Conservation (phyloP, 495 filamentous ascomycete genomes). For the Penicillium soppii region DNA sequence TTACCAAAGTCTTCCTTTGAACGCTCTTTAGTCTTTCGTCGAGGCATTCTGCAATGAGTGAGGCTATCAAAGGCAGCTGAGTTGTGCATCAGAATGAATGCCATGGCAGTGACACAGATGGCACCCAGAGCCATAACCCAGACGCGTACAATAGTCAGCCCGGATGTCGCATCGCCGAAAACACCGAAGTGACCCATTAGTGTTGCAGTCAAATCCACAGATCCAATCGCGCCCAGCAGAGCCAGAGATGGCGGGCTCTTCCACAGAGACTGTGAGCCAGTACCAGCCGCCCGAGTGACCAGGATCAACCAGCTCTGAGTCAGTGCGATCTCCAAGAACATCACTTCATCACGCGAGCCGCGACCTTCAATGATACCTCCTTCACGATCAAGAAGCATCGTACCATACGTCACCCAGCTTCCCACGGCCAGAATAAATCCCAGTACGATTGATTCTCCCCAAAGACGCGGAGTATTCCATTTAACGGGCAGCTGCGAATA, state of each 20-base stretch:
- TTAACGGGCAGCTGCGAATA: slow-evolving; percentile 85
- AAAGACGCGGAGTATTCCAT: slow-evolving; percentile 91
- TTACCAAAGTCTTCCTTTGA: slow-evolving; percentile 83
- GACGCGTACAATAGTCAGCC: slow-evolving; percentile 78
- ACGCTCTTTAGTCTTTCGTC: slow-evolving; percentile 71
- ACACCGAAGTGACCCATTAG: slow-evolving; percentile 81
- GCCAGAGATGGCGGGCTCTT: slow-evolving; percentile 81
- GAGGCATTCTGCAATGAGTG: slow-evolving; percentile 83
- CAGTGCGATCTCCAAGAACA: slow-evolving; percentile 88
- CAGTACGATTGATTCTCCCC: slow-evolving; percentile 85
- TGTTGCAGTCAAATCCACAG: slow-evolving; percentile 80
- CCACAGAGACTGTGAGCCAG: slow-evolving; percentile 63
- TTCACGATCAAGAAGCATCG: slow-evolving; percentile 65
- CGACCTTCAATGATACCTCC: slow-evolving; percentile 87
- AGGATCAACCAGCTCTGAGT: slow-evolving; percentile 97
- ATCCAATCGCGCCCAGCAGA: slow-evolving; percentile 68
- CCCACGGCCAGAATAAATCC: slow-evolving; percentile 77
- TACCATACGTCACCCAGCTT: slow-evolving; percentile 80
- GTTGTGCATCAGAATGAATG: slow-evolving; percentile 76
- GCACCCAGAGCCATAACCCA: slow-evolving; percentile 89
- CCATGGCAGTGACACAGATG: slow-evolving; percentile 62
- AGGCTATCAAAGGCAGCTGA: slow-evolving; percentile 81
- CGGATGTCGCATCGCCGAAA: slow-evolving; percentile 64
- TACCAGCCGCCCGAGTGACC: slow-evolving; percentile 82
- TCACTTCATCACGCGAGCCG: slow-evolving; percentile 74